Evolutionary conservation across 371 early-diverging fungal genomes (phyloP), one percentile per base, ranked within the genome.

Genomic region (Lichtheimia hyalospora): DNA sequence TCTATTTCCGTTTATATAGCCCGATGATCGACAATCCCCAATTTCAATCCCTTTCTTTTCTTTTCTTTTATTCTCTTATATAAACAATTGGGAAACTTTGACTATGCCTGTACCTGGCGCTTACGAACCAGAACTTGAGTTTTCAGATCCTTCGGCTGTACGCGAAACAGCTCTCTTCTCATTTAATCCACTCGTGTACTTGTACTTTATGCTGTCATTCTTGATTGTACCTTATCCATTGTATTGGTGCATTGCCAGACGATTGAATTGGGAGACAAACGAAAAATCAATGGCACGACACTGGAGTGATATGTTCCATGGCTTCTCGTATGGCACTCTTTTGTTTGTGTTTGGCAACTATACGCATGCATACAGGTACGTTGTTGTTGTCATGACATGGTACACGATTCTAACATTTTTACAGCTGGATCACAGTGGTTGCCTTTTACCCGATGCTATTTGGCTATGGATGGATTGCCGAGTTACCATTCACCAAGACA

Each of bases 321-420:
- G 82, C 0, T 68, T 89, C 14, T 66, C 79, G 2, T 90, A 89
- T 64, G 76, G 83, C 5, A 73, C 83, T 20, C 71, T 92, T n/a
- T 64, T 93, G 5, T 93, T 93, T 74, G 84, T 89, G n/a, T 83
- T 91, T 79, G 92, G 92, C 24, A 90, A 90, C 70, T 93, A 93
- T 68, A 69, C 91, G 6, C 74, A 80, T 57, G 84, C 91, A 4
- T 82, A 84, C 61, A 82, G 82, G 83, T 84, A 71, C 49, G 69
- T 54, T 46, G 46, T 46, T 2, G 20, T 46, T 14, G 20, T 46
- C 8, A 5, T 21, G 2, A 7, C 46, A 46, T 21, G 10, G 2
- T 16, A n/a, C 46, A 18, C 46, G 21, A 18, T 2, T 46, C 46
- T 44, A 18, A n/a, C 6, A 18, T 46, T 2, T 2, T 16, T 27